A percentile compares a stretch with the other conserved stretches of the same genome.
Evolutionary conservation across 2,329 filamentous ascomycete species (phyloP).

Genomic region (Claviceps pazoutovae): DNA sequence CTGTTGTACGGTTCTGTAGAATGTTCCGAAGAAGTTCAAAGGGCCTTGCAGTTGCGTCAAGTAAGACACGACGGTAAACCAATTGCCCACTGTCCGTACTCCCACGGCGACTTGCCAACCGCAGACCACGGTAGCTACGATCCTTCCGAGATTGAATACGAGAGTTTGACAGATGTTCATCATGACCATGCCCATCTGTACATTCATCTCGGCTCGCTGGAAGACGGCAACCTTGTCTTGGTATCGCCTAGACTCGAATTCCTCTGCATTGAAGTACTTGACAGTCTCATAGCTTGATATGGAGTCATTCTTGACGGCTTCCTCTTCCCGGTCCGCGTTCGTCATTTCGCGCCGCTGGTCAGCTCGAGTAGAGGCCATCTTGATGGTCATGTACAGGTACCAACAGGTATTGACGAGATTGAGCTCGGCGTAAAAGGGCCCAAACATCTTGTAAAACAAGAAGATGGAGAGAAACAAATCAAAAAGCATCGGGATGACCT

Average conservation of each 20-base stretch:
- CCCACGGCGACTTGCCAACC: conserved; percentile 64
- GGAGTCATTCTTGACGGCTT: conserved; percentile 96
- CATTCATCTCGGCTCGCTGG: conserved; percentile 61
- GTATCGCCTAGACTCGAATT: conserved; percentile 65
- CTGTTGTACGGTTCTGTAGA: conserved; percentile 90
- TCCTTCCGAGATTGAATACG: conserved; percentile 64
- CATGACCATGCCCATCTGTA: conserved; percentile 60
- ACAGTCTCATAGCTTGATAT: conserved; percentile 97
- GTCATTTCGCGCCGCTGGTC: conserved; percentile 89
- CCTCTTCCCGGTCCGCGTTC: conserved; percentile 86
- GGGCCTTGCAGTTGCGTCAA: conserved; percentile 69
- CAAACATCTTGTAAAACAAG: conserved; percentile 48
- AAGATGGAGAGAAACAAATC: conserved; percentile 76
- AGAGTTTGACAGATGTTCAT: conserved; percentile 73
- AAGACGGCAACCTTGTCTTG: conserved; percentile 55
- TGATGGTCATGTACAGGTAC: conserved; percentile 92
- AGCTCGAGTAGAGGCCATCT: conserved; percentile 85
- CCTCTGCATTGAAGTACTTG: conserved; percentile 79
- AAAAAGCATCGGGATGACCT: conserved; percentile 86
- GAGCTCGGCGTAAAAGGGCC: conserved; percentile 73
- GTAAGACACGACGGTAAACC: conserved; percentile 61
- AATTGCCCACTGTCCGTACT: conserved; percentile 52
- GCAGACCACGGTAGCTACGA: conserved; percentile 58
- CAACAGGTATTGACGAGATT: conserved; percentile 85
- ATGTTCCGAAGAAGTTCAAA: conserved; percentile 81